Evolutionary conservation across 129 eudicot genomes (phyloP), one percentile per base, ranked within the genome.

Genomic region (Helianthus tuberosus): DNA sequence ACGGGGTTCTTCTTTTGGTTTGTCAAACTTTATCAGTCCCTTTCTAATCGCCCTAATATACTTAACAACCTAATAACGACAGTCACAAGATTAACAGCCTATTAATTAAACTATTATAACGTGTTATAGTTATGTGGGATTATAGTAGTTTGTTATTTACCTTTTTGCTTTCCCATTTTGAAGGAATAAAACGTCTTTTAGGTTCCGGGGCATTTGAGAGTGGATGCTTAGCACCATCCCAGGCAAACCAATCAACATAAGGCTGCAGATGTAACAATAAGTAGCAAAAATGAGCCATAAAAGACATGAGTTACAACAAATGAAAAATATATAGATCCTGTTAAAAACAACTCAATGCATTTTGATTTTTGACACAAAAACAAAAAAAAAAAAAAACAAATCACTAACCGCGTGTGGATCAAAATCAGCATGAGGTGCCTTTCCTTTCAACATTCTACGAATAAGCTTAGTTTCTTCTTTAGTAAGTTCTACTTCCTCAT

Each of bases 141-240:
- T 41, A 66, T 66, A 39, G 35, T 66, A 41, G 38, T 43, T 64
- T 43, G 14, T 16, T 66, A 43, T 43, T 49, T 68, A 93, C 98
- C 96, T 64, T 87, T 89, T 89, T 91, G 65, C 77, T 73, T 87
- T 95, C 99, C 89, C 87, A 89, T 79, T 91, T 91, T 47, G 99
- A 95, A 68, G 96, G 97, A 84, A 87, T 85, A 75, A 95, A 95
- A 64, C 99, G 96, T 49, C 99, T 83, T 80, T 95, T 95, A 41
- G 99, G 99, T 82, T 95, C 99, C 58, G 97, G 97, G 16, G 99
- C 99, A 89, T 81, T 84, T 32, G 99, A 91, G 29, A 95, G 79
- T 49, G 99, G 97, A 78, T 95, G 97, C 63, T 82, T 83, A 51
- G 93, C 87, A 69, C 83, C 91, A 79, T 95, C 96, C 94, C 91